Conservation (phyloP, 1,284 basidiomycete species). For the Microbotryum intermedium region DNA sequence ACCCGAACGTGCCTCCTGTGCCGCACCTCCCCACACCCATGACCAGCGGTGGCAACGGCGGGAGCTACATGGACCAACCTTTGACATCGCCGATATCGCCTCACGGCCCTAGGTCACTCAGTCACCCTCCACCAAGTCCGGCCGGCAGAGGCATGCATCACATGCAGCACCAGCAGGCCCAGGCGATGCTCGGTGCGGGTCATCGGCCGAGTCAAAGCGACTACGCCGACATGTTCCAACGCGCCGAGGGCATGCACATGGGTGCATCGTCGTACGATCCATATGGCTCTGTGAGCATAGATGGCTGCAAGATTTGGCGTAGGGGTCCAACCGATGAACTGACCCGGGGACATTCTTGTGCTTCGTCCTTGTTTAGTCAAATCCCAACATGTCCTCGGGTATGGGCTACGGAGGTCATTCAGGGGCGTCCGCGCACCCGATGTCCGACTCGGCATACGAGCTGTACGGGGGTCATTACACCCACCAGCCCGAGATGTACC, state of each 20-base stretch:
- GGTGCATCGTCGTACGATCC: background rate
- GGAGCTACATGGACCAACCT: conserved; percentile 7
- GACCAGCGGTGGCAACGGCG: background rate
- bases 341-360: no score
- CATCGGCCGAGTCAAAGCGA: conserved; percentile 10
- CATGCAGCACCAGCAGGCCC: conserved; percentile 17
- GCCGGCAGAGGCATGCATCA: conserved; percentile 2
- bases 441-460: no score
- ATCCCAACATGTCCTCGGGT: no score
- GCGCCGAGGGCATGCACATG: conserved; percentile 21
- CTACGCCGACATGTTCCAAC: conserved; percentile 23
- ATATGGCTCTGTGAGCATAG: background rate
- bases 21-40: conserved; percentile 25
- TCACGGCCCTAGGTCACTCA: conserved; percentile 5
- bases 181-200: background rate
- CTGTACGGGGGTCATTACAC: no score
- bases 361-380: no score
- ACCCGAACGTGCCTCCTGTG: conserved; percentile 9
- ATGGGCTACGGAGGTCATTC: no score
- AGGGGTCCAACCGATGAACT: no score
- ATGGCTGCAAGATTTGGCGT: no score
- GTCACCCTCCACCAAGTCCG: conserved; percentile 14
- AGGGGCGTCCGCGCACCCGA: no score
- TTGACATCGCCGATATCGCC: background rate
- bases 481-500: no score